Percentiles rank a stretch among this genome's conserved stretches.
These are phyloP conservation scores for Fusarium papillatum DNA, from an alignment of 2,329 filamentous ascomycete genomes.

Conservation along the genomic window DNA sequence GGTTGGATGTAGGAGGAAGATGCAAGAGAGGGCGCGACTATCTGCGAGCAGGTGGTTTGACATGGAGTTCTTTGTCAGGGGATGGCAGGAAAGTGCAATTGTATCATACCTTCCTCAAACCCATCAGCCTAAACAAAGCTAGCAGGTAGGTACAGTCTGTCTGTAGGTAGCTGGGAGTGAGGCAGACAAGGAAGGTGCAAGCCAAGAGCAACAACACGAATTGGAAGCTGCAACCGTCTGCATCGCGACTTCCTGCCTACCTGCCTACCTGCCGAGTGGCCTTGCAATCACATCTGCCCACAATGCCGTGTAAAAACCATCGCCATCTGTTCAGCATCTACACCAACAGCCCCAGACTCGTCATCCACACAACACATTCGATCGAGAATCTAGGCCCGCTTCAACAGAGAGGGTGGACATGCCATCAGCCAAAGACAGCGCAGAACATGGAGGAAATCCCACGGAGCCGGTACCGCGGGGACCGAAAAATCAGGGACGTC, in stretches of 20 bases:
- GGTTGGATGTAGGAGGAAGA: conserved; percentile 23
- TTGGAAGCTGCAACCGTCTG: conserved; percentile 10
- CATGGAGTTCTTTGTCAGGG: conserved; percentile 21
- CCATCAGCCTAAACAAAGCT: background rate
- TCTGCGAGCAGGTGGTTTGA: conserved; percentile 14
- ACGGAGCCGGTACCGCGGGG: conserved; percentile 8
- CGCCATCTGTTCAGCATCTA: background rate
- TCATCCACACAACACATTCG: conserved; percentile 11
- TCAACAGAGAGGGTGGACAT: conserved; percentile 15
- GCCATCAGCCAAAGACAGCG: conserved; percentile 10
- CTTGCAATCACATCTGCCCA: background rate
- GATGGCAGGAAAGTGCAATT: conserved; percentile 16
- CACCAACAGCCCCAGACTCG: background rate
- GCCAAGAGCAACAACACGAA: conserved; percentile 5
- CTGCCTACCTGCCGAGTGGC: background rate
- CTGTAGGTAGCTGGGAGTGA: background rate
- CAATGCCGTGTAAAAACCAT: background rate
- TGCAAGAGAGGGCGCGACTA: conserved; percentile 13
- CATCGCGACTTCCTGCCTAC: conserved; percentile 4
- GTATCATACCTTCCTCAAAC: background rate
- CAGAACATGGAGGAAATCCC: background rate
- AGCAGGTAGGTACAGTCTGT: conserved; percentile 7
- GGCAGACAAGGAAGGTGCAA: conserved; percentile 11
- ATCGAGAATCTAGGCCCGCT: background rate
- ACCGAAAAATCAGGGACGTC: background rate